Evolutionary conservation across 1,284 basidiomycete genomes (phyloP).

Genomic region (Phlebopus sp.): DNA sequence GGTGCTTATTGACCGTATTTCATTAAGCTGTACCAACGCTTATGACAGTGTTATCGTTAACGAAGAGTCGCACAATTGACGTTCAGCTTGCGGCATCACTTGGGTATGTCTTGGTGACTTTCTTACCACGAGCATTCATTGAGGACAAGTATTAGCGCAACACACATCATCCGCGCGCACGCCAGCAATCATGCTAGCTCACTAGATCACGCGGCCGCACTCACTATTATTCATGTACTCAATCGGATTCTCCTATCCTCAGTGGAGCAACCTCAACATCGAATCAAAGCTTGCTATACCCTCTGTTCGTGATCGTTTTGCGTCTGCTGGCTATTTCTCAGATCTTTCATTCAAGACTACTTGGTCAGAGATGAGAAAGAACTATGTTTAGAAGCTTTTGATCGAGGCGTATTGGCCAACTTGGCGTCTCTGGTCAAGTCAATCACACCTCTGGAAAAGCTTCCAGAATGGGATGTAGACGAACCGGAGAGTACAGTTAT

Average conservation of each 20-base stretch:
- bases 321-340: background rate
- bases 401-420: conserved; percentile 56
- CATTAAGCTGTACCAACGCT: conserved; percentile 35
- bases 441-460: conserved; percentile 47
- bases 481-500: conserved; percentile 58
- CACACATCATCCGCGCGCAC: conserved; percentile 54
- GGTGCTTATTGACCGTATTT: conserved; percentile 1
- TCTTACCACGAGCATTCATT: background rate
- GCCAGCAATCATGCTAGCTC: conserved; percentile 25
- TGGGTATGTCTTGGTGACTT: conserved; percentile 45
- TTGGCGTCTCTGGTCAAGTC: conserved; percentile 47
- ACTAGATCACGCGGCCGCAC: conserved; percentile 45
- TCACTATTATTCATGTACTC: conserved; percentile 61
- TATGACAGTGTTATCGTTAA: conserved; percentile 42
- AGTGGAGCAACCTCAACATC: conserved; percentile 39
- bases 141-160: conserved; percentile 40
- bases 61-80: conserved; percentile 53
- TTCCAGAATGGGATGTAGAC: conserved; percentile 50
- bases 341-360: conserved; percentile 46
- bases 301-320: conserved; percentile 47
- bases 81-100: conserved; percentile 66
- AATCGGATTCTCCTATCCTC: conserved; percentile 52
- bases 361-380: conserved; percentile 69
- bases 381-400: conserved; percentile 62
- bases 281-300: conserved; percentile 67